Base-by-base conservation (phyloP, 306 rosid species). In the Dryas drummondii region DNA sequence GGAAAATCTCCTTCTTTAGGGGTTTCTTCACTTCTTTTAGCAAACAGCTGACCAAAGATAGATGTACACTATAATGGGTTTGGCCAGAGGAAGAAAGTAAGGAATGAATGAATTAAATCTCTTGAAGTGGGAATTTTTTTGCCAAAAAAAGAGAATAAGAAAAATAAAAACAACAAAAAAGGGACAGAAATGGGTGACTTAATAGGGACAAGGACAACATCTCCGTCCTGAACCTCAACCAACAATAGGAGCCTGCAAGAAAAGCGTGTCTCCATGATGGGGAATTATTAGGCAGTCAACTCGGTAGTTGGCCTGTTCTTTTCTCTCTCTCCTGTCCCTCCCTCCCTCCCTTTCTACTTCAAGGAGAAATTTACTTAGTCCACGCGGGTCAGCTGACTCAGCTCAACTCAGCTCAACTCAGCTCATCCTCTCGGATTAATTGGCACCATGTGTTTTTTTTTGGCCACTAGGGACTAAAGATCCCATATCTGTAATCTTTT, bases 211-310 rank as follows among this genome's bases (percentile, higher is more conserved):
- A 58, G 57, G 44, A 51, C 81, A 78, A 57, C 71, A 41, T 56
- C 72, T 5, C 17, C 66, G 6, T 58, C 72, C 54, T 42, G 53
- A 79, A 27, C 54, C 74, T 45, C 71, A 71, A 68, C 84, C 74
- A 78, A 50, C 68, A 66, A 79, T 71, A 79, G 66, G 8, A 49
- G 69, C 61, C 27, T 44, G 73, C 68, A 78, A 81, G 71, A 79
- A 82, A 74, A 74, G 88, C 83, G 81, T 74, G 91, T 77, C 74
- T 76, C 67, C 76, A 84, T 87, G 90, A 83, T 88, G 78, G 94
- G 90, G 45, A 47, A 81, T 83, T 59, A 87, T 86, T 93, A 80
- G 75, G 61, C 79, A 81, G 92, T 88, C 94, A 82, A 90, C 89
- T 81, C 13, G 78, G 82, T 86, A 10, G 86, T 82, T 84, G 86